phyloP scores from a whole-genome alignment of 2,329 filamentous ascomycete species.

The Fusarium sambucinum region DNA sequence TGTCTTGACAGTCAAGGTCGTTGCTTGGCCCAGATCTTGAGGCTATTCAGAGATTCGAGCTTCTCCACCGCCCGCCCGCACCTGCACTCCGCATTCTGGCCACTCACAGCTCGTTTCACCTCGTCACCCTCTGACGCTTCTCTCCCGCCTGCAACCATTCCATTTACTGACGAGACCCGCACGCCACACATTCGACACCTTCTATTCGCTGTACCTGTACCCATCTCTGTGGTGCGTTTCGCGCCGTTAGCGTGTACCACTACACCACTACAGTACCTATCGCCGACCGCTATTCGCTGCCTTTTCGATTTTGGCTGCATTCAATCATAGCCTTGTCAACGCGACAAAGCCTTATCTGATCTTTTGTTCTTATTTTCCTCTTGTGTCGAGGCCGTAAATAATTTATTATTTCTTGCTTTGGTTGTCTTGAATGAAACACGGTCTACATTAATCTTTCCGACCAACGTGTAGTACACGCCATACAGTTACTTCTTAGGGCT shows the following conservation, averaged over 20 bases:
- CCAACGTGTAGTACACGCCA: slow-evolving; percentile 22
- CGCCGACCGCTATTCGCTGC: slow-evolving; percentile 38
- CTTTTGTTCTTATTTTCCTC: slow-evolving; percentile 5
- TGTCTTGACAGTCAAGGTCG: slow-evolving; percentile 30
- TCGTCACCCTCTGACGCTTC: slow-evolving; percentile 39
- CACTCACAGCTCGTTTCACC: slow-evolving; percentile 45
- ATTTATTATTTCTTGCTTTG: slow-evolving; percentile 2
- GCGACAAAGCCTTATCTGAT: slow-evolving; percentile 38
- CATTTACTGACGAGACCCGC: slow-evolving; percentile 39
- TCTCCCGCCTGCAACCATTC: slow-evolving; percentile 43
- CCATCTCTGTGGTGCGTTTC: slow-evolving; percentile 34
- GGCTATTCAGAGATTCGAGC: slow-evolving; percentile 56
- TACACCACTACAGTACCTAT: slow-evolving; percentile 22
- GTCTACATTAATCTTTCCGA: slow-evolving; percentile 4
- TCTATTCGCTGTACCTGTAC: slow-evolving; percentile 43
- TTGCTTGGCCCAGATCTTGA: slow-evolving; percentile 50
- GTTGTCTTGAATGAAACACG: slow-evolving; percentile 14
- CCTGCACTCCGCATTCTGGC: slow-evolving; percentile 41
- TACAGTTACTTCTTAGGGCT: not conserved
- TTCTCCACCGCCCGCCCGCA: slow-evolving; percentile 44
- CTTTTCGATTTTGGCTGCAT: slow-evolving; percentile 28
- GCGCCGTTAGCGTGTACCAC: slow-evolving; percentile 38
- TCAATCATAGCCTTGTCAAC: slow-evolving; percentile 41
- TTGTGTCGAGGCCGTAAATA: not conserved
- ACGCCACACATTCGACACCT: slow-evolving; percentile 20